Base-by-base conservation (phyloP, 179 eudicot species). In the Amaranthus tricolor region DNA sequence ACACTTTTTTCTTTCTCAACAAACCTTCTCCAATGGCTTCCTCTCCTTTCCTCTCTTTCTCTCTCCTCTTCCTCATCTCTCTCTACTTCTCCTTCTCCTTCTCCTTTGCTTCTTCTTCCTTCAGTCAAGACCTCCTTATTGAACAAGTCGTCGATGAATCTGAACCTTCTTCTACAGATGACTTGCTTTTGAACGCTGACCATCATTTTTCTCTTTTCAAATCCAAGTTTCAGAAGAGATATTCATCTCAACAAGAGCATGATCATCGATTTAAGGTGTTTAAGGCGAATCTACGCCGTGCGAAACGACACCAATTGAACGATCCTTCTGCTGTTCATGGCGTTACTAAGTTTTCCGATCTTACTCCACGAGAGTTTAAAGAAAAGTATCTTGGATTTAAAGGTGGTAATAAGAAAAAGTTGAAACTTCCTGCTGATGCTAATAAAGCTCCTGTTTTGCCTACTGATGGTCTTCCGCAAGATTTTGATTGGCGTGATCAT, bases 271-370 rank as follows among this genome's bases (percentile, higher is more conserved):
- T 93, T 52, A 43, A 74, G 15, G 83, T 93, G 9, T 91, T 93
- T 79, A 87, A 86, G 81, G 66, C 87, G 21, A 93, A 93, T 77
- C 85, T 93, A 7, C 91, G 86, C 74, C 91, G 89, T 2, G 98
- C 98, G 1, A 82, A 72, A 63, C 84, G 93, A 1, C 84, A 93
- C 82, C 98, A 93, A 87, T 21, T 60, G 64, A 82, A 88, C 24
- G 98, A 93, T 63, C 98, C 98, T 0, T 58, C 89, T 3, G 98
- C 98, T 21, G 83, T 60, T 9, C 98, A 93, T 57, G 98, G 98
- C 43, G 86, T 93, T 50, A 93, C 98, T 1, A 79, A 87, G 64
- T 93, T 91, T 74, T 89, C 95, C 47, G 98, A 93, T 78, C 78
- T 93, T 11, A 88, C 98, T 4, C 93, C 91, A 19, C 57, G 45